A percentile compares a stretch with the other conserved stretches of the same genome.
Evolutionary conservation across 2,329 filamentous ascomycete genomes (phyloP).

Genomic region (Pseudohalonectria lignicola): DNA sequence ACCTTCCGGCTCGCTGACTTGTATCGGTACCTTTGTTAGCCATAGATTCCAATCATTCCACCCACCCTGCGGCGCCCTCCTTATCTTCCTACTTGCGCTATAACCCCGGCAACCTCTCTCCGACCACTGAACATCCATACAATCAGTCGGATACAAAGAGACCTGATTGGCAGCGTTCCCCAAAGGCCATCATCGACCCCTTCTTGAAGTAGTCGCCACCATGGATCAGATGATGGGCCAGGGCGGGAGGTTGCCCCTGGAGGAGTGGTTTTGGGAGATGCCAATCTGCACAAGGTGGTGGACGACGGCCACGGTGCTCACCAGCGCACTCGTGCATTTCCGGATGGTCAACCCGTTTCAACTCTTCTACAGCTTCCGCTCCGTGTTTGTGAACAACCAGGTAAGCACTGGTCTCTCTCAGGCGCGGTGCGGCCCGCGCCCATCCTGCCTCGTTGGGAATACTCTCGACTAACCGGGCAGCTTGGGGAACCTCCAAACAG

Average conservation of each 20-base stretch:
- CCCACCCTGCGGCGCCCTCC: no score
- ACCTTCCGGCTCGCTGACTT: no score
- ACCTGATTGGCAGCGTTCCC: no score
- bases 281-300: slow-evolving; percentile 92
- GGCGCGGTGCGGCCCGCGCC: no score
- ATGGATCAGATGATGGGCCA: slow-evolving; percentile 20
- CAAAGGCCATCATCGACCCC: no score
- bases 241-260: slow-evolving; percentile 63
- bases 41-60: no score
- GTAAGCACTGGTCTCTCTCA: slow-evolving; percentile 31
- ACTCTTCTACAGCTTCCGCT: slow-evolving; percentile 90
- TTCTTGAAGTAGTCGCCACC: no score
- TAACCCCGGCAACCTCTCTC: no score
- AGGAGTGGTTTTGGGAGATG: slow-evolving; percentile 99
- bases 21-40: no score
- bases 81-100: no score
- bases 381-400: slow-evolving; percentile 87
- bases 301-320: slow-evolving; percentile 85
- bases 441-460: neutral
- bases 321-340: slow-evolving; percentile 84
- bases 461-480: neutral
- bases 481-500: slow-evolving; percentile 35
- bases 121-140: no score
- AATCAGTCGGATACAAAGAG: no score
- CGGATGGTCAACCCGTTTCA: slow-evolving; percentile 88